Evolutionary conservation across 2,329 filamentous ascomycete species (phyloP).

Genomic region (Nakataea oryzae): DNA sequence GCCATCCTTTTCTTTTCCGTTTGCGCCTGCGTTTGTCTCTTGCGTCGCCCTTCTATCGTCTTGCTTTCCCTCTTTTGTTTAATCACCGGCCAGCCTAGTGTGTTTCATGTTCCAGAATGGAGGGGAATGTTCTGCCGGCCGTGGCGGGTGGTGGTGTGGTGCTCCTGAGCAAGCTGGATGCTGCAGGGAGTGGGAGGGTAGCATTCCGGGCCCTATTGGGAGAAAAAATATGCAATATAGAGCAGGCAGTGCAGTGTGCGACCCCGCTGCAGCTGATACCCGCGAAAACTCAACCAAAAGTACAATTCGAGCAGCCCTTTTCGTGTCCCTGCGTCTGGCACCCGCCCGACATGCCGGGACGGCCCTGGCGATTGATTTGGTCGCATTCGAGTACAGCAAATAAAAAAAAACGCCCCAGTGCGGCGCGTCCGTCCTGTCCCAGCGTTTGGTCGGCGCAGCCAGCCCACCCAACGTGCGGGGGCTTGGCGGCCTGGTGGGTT

Average conservation of each 20-base stretch:
- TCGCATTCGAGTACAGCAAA: too few species aligned
- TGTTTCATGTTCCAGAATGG: not conserved
- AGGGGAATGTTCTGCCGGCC: not conserved
- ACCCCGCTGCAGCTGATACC: too few species aligned
- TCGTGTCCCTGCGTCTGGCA: too few species aligned
- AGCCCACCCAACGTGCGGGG: not conserved
- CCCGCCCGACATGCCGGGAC: too few species aligned
- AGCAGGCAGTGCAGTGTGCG: not conserved
- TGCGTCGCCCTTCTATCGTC: not conserved
- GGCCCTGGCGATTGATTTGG: too few species aligned
- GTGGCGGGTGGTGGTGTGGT: not conserved
- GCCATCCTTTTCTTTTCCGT: not conserved
- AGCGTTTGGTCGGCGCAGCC: too few species aligned
- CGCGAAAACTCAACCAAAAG: too few species aligned
- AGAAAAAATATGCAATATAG: too few species aligned
- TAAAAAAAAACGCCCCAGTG: too few species aligned
- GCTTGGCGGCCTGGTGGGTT: not conserved
- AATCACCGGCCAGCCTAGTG: not conserved
- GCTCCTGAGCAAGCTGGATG: not conserved
- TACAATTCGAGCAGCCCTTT: too few species aligned
- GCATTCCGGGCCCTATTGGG: not conserved
- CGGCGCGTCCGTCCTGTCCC: too few species aligned
- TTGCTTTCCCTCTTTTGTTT: not conserved
- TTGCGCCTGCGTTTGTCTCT: not conserved
- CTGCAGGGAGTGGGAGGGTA: not conserved